These are phyloP conservation scores for Diaporthe citrichinensis DNA, from an alignment of 2,329 filamentous ascomycete genomes.

Conservation along the genomic window DNA sequence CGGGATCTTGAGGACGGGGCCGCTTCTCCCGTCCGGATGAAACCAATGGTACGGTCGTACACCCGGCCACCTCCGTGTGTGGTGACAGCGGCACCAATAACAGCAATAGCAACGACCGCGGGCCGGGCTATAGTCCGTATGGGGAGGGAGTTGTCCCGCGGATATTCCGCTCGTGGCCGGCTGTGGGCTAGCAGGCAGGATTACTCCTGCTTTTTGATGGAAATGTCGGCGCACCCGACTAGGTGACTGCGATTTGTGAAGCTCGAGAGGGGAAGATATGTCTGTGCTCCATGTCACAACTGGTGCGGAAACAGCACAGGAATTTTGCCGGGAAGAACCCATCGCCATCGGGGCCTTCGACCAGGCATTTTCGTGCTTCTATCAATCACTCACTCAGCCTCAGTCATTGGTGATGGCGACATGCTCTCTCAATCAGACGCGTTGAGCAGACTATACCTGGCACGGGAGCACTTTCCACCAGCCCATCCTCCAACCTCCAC, in stretches of 20 bases:
- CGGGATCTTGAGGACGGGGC: not conserved
- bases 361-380: not conserved
- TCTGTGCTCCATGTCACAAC: no score
- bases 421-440: no score
- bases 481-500: not conserved
- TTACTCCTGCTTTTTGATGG: not conserved
- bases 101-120: not conserved
- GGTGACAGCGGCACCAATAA: not conserved
- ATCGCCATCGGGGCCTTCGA: not conserved
- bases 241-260: not conserved
- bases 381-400: not conserved
- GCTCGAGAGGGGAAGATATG: not conserved
- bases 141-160: not conserved
- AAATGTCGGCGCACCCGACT: not conserved
- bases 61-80: not conserved
- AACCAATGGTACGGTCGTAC: not conserved
- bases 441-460: no score
- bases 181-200: not conserved
- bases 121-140: not conserved
- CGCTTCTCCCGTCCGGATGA: constrained; percentile 1
- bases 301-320: not conserved
- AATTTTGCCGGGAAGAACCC: not conserved
- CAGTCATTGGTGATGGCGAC: not conserved
- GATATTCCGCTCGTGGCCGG: not conserved
- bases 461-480: not conserved